phyloP scores from a whole-genome alignment of 1,284 basidiomycete species.

The Irpex lacteus region DNA sequence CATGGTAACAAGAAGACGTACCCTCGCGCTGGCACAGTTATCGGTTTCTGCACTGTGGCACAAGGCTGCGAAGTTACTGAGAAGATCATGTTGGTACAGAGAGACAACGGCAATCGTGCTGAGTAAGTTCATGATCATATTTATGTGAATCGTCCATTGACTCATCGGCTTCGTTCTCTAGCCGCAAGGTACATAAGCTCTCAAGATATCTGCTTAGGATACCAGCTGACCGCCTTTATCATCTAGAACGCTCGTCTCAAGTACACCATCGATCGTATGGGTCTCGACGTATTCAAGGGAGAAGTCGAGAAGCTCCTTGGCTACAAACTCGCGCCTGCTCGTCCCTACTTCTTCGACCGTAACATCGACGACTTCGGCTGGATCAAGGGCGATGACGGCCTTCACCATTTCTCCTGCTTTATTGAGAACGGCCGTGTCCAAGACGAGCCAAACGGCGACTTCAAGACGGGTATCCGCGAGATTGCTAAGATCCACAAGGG shows the following conservation, averaged over 20 bases:
- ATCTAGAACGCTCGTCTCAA: conserved; percentile 86
- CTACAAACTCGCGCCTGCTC: conserved; percentile 72
- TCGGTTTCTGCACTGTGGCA: conserved; percentile 92
- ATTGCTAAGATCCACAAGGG: conserved; percentile 95
- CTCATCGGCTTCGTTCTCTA: conserved; percentile 12
- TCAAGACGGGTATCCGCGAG: conserved; percentile 92
- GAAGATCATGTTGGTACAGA: conserved; percentile 90
- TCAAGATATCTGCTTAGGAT: background rate
- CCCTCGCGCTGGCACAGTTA: conserved; percentile 83
- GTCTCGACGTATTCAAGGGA: conserved; percentile 79
- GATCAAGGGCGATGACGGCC: conserved; percentile 85
- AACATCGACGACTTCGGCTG: conserved; percentile 97
- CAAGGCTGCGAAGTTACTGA: conserved; percentile 89
- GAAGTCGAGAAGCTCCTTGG: conserved; percentile 92
- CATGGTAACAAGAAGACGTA: conserved; percentile 99
- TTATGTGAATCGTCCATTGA: background rate
- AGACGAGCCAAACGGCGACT: conserved; percentile 87
- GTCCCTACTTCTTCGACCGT: conserved; percentile 80
- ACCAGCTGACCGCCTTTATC: background rate
- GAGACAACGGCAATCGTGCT: conserved; percentile 93
- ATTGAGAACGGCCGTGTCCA: conserved; percentile 98
- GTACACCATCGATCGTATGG: conserved; percentile 97
- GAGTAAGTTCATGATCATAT: conserved; percentile 54
- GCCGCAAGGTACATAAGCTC: conserved; percentile 23
- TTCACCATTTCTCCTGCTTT: conserved; percentile 91